phyloP scores from a whole-genome alignment of 2,329 filamentous ascomycete genomes.

The Chaetomium sp. region DNA sequence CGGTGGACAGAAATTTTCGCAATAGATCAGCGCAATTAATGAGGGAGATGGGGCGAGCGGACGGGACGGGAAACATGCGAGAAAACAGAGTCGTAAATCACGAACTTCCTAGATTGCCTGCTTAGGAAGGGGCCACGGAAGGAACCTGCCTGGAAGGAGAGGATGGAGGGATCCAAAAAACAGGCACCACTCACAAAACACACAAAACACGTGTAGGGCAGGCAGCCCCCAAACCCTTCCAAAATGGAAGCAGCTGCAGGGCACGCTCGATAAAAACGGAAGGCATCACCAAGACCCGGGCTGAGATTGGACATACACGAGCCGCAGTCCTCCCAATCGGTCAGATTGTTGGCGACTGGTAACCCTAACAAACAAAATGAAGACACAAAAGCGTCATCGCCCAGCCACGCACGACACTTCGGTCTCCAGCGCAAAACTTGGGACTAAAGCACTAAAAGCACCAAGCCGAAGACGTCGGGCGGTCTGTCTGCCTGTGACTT shows the following conservation, averaged over 20 bases:
- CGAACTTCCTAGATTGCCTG: background rate
- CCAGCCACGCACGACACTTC: slow-evolving; percentile 10
- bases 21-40: slow-evolving; percentile 15
- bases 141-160: background rate
- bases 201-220: background rate
- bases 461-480: background rate
- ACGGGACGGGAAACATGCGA: slow-evolving; percentile 7
- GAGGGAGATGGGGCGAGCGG: slow-evolving; percentile 1
- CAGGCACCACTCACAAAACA: background rate
- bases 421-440: background rate
- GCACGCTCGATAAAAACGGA: slow-evolving; percentile 22
- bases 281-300: slow-evolving; percentile 15
- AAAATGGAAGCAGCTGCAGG: slow-evolving; percentile 6
- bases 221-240: slow-evolving; percentile 7
- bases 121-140: background rate
- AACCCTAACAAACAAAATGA: slow-evolving; percentile 4
- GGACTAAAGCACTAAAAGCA: background rate
- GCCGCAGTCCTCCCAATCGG: slow-evolving; percentile 23
- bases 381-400: background rate
- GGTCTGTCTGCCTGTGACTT: background rate
- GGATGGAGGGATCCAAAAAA: background rate
- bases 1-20: slow-evolving; percentile 12
- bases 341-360: slow-evolving; percentile 1
- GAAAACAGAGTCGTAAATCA: background rate
- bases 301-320: slow-evolving; percentile 28